phyloP scores from a whole-genome alignment of 306 rosid species.

The Vicia sativa region DNA sequence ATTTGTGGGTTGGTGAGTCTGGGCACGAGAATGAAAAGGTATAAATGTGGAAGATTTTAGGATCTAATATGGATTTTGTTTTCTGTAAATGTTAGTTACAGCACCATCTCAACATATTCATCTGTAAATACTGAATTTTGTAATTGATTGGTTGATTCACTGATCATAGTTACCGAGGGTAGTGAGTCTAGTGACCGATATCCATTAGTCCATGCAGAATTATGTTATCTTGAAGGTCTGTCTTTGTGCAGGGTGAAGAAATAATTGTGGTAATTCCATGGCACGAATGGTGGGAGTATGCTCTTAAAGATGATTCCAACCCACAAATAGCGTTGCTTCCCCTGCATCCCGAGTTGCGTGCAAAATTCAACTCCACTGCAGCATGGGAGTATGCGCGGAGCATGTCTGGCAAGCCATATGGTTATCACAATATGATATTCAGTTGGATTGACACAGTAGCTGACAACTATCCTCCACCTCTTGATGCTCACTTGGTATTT shows the following conservation, averaged over 20 bases:
- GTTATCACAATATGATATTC: constrained; percentile 98
- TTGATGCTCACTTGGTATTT: constrained; percentile 98
- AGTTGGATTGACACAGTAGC: constrained; percentile 98
- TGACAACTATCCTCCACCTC: constrained; percentile 99
- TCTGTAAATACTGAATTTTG: background rate
- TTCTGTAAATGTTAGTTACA: background rate
- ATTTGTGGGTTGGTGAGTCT: constrained; percentile 98
- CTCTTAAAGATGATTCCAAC: constrained; percentile 84
- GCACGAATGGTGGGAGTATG: constrained; percentile 94
- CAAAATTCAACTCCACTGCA: constrained; percentile 77
- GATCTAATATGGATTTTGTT: background rate
- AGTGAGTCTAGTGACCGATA: constrained; percentile 5
- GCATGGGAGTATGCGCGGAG: constrained; percentile 95
- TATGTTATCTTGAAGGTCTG: constrained; percentile 29
- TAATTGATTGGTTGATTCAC: background rate
- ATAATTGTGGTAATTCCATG: constrained; percentile 87
- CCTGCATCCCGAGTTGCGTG: constrained; percentile 78
- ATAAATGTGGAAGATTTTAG: constrained; percentile 30
- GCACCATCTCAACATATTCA: background rate
- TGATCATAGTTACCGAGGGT: constrained; percentile 1
- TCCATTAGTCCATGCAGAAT: background rate
- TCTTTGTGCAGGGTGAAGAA: constrained; percentile 81
- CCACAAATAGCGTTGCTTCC: constrained; percentile 97
- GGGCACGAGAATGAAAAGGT: constrained; percentile 99
- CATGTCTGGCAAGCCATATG: constrained; percentile 99